Base-by-base conservation (phyloP, 2,329 filamentous ascomycete species). In the Endoconidiophora laricicola region DNA sequence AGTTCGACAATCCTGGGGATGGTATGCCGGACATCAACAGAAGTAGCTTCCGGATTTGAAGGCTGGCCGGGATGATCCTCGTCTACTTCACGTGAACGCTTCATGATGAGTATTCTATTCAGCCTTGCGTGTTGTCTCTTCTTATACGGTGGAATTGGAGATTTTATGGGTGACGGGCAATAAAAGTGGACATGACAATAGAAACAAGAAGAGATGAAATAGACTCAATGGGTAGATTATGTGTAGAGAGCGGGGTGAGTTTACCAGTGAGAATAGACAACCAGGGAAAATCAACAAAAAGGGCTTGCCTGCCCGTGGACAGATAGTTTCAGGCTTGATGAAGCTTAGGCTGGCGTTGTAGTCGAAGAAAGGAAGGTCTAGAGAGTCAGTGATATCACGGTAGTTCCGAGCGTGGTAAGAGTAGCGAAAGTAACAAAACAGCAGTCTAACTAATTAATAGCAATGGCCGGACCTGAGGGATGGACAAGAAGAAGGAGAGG, bases 71-170 rank as follows among this genome's bases (percentile, higher is more conserved):
- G 12, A 33, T 33, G 9, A 12, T 33, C 29, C 60, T 73, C 69
- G 62, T 74, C 71, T 57, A 66, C 65, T 66, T 75, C 73, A 66
- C 74, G 73, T 72, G 73, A 73, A 67, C 75, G 75, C 70, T 78
- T 78, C 75, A 78, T 78, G 61, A 62, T 48, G 26, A 14, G 22
- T 18, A 37, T 65, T 53, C 56, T 55, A 33, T 46, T 50, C 47
- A 47, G 48, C 43, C 29, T 52, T 54, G 22, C 41, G 36, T 46
- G 47, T 44, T 39, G 47, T 26, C 39, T 50, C 16, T 33, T 45
- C 42, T 16, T 42, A 24, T 48, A 39, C 36, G 42, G 39, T 36
- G 12, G 23, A 33, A 43, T 10, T n/a, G 41, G 41, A 18, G 22
- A 33, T 14, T 46, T 3, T 22, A 9, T 39, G 22, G 24, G 37